A percentile compares a stretch with the other conserved stretches of the same genome.
These are phyloP conservation scores for Phytomonas sp. DNA, from an alignment of 208 protist genomes.

Conservation along the genomic window DNA sequence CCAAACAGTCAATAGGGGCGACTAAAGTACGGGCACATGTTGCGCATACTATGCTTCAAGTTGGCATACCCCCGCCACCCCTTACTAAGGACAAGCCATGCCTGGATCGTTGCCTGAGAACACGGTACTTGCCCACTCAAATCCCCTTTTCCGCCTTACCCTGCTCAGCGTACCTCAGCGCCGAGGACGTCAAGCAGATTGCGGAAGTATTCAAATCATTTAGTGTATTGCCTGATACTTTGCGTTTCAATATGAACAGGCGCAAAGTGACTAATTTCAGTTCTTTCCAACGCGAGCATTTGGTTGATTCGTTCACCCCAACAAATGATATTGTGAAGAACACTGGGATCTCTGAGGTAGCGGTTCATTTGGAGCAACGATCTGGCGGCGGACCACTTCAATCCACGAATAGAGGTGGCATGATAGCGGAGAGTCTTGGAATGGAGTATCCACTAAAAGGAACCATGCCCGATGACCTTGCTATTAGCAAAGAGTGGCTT, in stretches of 20 bases:
- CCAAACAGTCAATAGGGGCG: background rate
- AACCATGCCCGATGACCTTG: slow-evolving; percentile 16
- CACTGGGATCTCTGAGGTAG: background rate
- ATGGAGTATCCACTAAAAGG: background rate
- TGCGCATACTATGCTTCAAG: slow-evolving; percentile 30
- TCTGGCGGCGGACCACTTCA: background rate
- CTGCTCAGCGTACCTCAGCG: slow-evolving; percentile 43
- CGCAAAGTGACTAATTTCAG: background rate
- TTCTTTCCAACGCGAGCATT: background rate
- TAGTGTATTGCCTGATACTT: slow-evolving; percentile 27
- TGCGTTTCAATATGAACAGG: background rate
- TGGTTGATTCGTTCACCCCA: background rate
- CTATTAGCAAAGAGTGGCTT: slow-evolving; percentile 60
- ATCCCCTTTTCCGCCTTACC: slow-evolving; percentile 47
- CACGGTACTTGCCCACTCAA: slow-evolving; percentile 70
- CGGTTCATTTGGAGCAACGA: background rate
- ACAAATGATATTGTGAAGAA: background rate
- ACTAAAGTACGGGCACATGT: slow-evolving; percentile 27
- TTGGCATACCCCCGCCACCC: slow-evolving; percentile 18
- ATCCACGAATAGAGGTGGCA: background rate
- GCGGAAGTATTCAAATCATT: slow-evolving; percentile 32
- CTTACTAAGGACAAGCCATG: slow-evolving; percentile 23
- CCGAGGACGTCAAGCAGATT: slow-evolving; percentile 36
- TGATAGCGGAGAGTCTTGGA: background rate
- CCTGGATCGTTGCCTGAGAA: slow-evolving; percentile 48